Percentiles rank a stretch among this genome's conserved stretches.
These are phyloP conservation scores for Papilionanthe hybrid DNA, from an alignment of 116 monocot species.

Conservation along the genomic window DNA sequence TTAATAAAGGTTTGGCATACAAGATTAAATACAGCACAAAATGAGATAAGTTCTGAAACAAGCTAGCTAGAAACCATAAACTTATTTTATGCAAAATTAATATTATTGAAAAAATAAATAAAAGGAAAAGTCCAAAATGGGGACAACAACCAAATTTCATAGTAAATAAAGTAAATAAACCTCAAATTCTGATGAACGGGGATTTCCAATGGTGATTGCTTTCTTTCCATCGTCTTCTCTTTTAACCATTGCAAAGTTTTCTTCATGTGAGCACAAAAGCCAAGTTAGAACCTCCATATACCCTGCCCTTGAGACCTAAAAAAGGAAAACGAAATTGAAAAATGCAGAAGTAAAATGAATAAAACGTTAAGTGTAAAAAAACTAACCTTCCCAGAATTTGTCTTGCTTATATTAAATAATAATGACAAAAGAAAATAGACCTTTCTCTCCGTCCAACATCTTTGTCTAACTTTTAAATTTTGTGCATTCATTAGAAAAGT, in stretches of 20 bases:
- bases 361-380: not conserved
- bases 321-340: not conserved
- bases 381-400: not conserved
- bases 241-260: constrained; percentile 56
- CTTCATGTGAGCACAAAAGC: constrained; percentile 65
- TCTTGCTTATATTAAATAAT: not conserved
- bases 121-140: not conserved
- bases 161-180: constrained; percentile 13
- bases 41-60: not conserved
- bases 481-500: not conserved
- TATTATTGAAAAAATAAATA: not conserved
- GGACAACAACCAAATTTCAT: not conserved
- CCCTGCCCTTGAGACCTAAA: constrained; percentile 58
- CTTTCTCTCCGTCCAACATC: not conserved
- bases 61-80: not conserved
- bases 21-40: not conserved
- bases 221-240: constrained; percentile 37
- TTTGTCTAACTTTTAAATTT: not conserved
- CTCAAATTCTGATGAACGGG: constrained; percentile 65
- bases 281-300: constrained; percentile 80
- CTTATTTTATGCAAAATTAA: not conserved
- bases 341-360: not conserved
- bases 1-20: not conserved
- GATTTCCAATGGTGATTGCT: constrained; percentile 64
- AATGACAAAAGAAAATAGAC: not conserved